Base-by-base conservation (phyloP, 2,329 filamentous ascomycete genomes). In the Periconia sp. region DNA sequence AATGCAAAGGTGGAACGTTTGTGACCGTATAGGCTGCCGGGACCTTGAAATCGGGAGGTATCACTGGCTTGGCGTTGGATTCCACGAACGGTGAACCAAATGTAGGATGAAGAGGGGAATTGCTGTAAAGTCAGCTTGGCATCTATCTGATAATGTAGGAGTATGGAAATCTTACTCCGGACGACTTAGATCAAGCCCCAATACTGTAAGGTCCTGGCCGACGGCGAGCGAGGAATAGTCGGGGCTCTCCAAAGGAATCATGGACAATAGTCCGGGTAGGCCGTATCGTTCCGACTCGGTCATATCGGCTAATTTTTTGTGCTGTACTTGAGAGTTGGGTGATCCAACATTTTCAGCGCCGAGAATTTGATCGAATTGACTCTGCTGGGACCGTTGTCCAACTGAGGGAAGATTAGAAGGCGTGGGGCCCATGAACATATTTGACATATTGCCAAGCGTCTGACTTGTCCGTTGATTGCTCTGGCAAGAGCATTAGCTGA, bases 21-120 rank as follows among this genome's bases (percentile, higher is more conserved):
- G 78, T 80, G 8, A 87, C 84, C 9, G 76, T 82, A 62, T 87
- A 87, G 46, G 83, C 85, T 26, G 75, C 71, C 4, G 84, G 84
- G 8, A 87, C 71, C 8, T 74, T 77, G 64, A 83, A 87, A 48
- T 86, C 82, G 15, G 83, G 81, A 29, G 66, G 56, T 46, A 86
- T 80, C 31, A 85, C 71, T 13, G 82, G 80, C 16, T 81, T 78
- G 30, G 77, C 78, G 49, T 78, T 77, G 17, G 77, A 73, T 31
- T 82, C 78, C 36, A 81, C 80, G 56, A 86, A 86, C 5, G 83
- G 82, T 4, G 81, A 81, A 18, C 80, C 78, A 61, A 86, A 87
- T 2, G 79, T 82, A n/a, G 80, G 78, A 59, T 84, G 80, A 31
- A 87, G 67, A 19, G 83, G 82, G 46, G 78, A 81, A 52, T 65